A percentile compares a stretch with the other conserved stretches of the same genome.
Conservation (phyloP, 2,329 filamentous ascomycete species). For the Zymoseptoria crescenta region DNA sequence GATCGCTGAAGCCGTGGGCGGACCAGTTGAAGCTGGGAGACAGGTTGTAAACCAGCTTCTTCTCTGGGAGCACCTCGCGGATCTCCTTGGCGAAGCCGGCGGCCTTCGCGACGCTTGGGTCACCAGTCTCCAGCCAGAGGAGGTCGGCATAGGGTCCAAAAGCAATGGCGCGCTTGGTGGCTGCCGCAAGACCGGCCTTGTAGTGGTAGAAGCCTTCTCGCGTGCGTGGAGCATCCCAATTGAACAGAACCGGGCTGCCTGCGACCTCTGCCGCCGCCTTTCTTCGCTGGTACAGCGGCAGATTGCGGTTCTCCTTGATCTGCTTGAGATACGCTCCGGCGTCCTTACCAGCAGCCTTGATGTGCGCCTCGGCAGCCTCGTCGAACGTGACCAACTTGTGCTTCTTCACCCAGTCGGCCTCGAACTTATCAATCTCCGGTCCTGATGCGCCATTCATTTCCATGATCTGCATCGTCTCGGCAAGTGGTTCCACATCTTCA, state of each 20-base stretch:
- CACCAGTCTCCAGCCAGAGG: slow-evolving; percentile 93
- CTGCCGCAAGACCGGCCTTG: slow-evolving; percentile 71
- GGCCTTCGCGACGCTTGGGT: slow-evolving; percentile 74
- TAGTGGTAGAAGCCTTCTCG: slow-evolving; percentile 93
- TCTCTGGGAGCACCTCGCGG: slow-evolving; percentile 59
- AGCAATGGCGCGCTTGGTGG: slow-evolving; percentile 85
- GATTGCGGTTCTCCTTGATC: slow-evolving; percentile 53
- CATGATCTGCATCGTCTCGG: slow-evolving; percentile 85
- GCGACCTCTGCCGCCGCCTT: slow-evolving; percentile 61
- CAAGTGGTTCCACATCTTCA: slow-evolving; percentile 69
- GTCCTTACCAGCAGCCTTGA: slow-evolving; percentile 27
- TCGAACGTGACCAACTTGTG: slow-evolving; percentile 86
- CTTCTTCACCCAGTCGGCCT: slow-evolving; percentile 79
- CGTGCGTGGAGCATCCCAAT: slow-evolving; percentile 85
- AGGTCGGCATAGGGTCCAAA: slow-evolving; percentile 92
- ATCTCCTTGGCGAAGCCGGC: slow-evolving; percentile 69
- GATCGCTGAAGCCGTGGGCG: slow-evolving; percentile 80
- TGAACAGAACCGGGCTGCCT: slow-evolving; percentile 66
- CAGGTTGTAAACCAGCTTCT: slow-evolving; percentile 93
- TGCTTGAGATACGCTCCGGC: slow-evolving; percentile 21
- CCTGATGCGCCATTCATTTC: slow-evolving; percentile 70
- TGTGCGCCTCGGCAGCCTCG: slow-evolving; percentile 51
- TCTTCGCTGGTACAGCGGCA: slow-evolving; percentile 72
- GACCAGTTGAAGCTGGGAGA: slow-evolving; percentile 99
- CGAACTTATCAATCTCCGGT: slow-evolving; percentile 74